Percentiles rank a stretch among this genome's conserved stretches.
Conservation (phyloP, 306 rosid genomes). For the Ormosia semicastrata region DNA sequence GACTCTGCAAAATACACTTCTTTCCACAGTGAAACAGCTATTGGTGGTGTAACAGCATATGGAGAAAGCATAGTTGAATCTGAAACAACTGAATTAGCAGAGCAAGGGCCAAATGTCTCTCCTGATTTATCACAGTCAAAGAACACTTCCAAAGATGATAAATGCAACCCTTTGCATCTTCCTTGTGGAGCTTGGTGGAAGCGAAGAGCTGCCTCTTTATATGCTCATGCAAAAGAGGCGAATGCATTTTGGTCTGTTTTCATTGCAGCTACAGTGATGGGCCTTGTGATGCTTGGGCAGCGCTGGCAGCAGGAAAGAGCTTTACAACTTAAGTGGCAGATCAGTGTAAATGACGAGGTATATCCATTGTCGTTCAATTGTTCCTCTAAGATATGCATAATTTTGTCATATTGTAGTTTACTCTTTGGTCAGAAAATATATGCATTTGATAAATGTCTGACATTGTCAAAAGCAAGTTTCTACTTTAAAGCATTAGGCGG, state of each 20-base stretch:
- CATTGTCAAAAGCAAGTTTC: neutral
- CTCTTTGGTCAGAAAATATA: neutral
- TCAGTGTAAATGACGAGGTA: conserved; percentile 55
- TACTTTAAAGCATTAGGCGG: neutral
- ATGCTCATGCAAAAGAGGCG: conserved; percentile 88
- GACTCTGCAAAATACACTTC: conserved; percentile 47
- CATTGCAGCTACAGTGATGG: conserved; percentile 91
- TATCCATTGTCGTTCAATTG: neutral
- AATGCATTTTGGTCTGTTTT: conserved; percentile 87
- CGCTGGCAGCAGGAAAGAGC: conserved; percentile 89
- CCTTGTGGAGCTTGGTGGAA: conserved; percentile 99
- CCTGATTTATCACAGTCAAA: conserved; percentile 48
- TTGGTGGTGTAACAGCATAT: conserved; percentile 41
- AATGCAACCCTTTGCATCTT: conserved; percentile 42
- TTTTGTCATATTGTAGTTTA: neutral
- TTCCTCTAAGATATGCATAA: neutral
- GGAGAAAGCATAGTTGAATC: conserved; percentile 43
- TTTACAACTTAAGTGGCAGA: conserved; percentile 75
- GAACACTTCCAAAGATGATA: conserved; percentile 39
- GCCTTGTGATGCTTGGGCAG: conserved; percentile 74
- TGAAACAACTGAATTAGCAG: conserved; percentile 47
- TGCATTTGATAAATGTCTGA: neutral
- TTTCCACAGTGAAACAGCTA: conserved; percentile 52
- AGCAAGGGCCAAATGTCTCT: conserved; percentile 43
- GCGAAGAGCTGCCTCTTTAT: conserved; percentile 80